Conservation (phyloP, 2,329 filamentous ascomycete species). For the Penicillium sp. region DNA sequence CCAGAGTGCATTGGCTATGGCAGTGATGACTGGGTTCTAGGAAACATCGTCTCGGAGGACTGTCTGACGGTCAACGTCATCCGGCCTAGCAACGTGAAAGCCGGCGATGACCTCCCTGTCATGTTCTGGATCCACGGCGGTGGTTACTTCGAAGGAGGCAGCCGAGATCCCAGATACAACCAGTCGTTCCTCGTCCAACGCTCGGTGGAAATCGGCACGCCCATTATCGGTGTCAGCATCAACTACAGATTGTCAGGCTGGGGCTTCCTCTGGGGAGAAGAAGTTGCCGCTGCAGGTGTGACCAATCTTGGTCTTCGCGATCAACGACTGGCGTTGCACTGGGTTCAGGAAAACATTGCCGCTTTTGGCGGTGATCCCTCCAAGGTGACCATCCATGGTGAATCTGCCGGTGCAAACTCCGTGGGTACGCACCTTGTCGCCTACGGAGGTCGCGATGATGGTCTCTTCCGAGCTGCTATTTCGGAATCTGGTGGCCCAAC, state of each 20-base stretch:
- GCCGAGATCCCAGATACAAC: slow-evolving; percentile 31
- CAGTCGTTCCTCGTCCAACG: slow-evolving; percentile 40
- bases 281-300: slow-evolving; percentile 6
- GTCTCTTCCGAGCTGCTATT: slow-evolving; percentile 73
- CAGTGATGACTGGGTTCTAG: slow-evolving; percentile 25
- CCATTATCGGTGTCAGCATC: slow-evolving; percentile 47
- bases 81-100: slow-evolving; percentile 50
- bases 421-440: slow-evolving; percentile 70
- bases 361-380: slow-evolving; percentile 53
- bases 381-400: slow-evolving; percentile 49
- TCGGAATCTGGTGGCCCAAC: slow-evolving; percentile 69
- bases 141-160: slow-evolving; percentile 35
- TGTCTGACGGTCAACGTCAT: slow-evolving; percentile 61
- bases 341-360: slow-evolving; percentile 53
- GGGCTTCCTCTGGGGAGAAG: slow-evolving; percentile 26
- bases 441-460: slow-evolving; percentile 67
- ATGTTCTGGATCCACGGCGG: slow-evolving; percentile 48
- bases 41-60: slow-evolving; percentile 56
- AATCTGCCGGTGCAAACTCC: slow-evolving; percentile 48
- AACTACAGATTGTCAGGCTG: slow-evolving; percentile 44
- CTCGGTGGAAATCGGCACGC: slow-evolving; percentile 31
- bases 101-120: slow-evolving; percentile 37
- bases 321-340: slow-evolving; percentile 55
- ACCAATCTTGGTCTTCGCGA: slow-evolving; percentile 51
- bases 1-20: slow-evolving; percentile 69